Evolutionary conservation across 768 basidiomycete genomes (phyloP), one percentile per base, ranked within the genome.

Genomic region (Amyloporia xantha): DNA sequence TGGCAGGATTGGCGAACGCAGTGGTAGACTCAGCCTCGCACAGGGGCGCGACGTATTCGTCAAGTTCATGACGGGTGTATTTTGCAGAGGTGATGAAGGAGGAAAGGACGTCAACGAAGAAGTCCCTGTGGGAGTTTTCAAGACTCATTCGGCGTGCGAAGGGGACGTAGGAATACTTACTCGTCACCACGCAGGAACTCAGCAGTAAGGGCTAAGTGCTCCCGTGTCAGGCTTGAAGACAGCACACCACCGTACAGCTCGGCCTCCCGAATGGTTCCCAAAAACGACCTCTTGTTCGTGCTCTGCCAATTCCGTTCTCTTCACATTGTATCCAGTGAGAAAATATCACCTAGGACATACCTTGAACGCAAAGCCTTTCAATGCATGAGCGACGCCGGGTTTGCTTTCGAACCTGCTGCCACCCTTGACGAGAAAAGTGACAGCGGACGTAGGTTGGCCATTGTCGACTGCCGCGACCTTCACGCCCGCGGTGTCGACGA

Each of bases 341-440:
- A n/a, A n/a, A n/a, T n/a, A n/a, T n/a, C n/a, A n/a, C n/a, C n/a
- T n/a, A n/a, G n/a, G n/a, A n/a, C 82, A 41, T 57, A 97, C 95
- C 87, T 96, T 97, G 84, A 95, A 98, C 51, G 93, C 86, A 78
- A 93, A 97, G 81, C 92, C 94, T 79, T 96, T 96, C 68, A 97
- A 77, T 53, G 82, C 85, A 73, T 95, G 90, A 2, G 95, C 93
- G 50, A 92, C 81, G 59, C 95, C 95, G 37, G 91, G 81, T 63
- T 85, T 85, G 54, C 81, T 69, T 74, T 99, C 88, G 66, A 82
- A 93, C 61, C 96, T 75, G 62, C 83, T 83, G 47, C 95, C 95
- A 48, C 91, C 95, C 68, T 93, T 95, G 67, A 96, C 81, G 54
- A 95, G 78, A 60, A 97, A 74, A 43, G 92, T 91, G 63, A 99